A percentile compares a stretch with the other conserved stretches of the same genome.
phyloP scores from a whole-genome alignment of 148 eudicot species.

The Salicornia ramosissima region DNA sequence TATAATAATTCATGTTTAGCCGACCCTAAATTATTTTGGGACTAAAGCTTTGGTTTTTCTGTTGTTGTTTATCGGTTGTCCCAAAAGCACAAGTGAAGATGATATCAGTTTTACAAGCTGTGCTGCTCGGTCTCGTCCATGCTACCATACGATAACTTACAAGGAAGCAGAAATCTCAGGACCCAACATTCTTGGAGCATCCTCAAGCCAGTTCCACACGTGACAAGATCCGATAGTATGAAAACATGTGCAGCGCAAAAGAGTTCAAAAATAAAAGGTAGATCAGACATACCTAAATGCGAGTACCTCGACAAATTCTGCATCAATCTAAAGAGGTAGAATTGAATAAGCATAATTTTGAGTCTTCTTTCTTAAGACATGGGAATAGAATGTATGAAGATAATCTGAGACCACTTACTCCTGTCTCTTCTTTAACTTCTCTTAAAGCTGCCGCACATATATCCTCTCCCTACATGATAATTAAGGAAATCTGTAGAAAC shows the following conservation, averaged over 20 bases:
- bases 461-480: conserved; percentile 80
- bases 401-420: conserved; percentile 39
- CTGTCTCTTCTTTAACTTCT: conserved; percentile 96
- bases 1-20: too few species aligned
- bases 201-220: background rate
- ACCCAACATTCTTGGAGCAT: background rate
- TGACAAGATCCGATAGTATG: conserved; percentile 5
- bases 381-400: background rate
- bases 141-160: too few species aligned
- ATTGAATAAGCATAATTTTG: conserved; percentile 12
- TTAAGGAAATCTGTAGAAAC: conserved; percentile 13
- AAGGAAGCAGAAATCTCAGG: conserved; percentile 10
- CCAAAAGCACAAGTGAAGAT: background rate
- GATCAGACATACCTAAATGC: conserved; percentile 51
- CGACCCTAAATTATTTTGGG: too few species aligned
- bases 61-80: background rate
- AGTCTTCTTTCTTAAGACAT: background rate
- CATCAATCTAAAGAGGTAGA: conserved; percentile 49
- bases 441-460: conserved; percentile 54
- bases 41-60: too few species aligned
- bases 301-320: conserved; percentile 66
- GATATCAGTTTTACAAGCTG: too few species aligned
- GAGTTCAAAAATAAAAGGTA: background rate
- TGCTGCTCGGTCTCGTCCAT: too few species aligned
- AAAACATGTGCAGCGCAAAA: background rate